phyloP scores from a whole-genome alignment of 2,329 filamentous ascomycete genomes.

The Beauveria medogensis region DNA sequence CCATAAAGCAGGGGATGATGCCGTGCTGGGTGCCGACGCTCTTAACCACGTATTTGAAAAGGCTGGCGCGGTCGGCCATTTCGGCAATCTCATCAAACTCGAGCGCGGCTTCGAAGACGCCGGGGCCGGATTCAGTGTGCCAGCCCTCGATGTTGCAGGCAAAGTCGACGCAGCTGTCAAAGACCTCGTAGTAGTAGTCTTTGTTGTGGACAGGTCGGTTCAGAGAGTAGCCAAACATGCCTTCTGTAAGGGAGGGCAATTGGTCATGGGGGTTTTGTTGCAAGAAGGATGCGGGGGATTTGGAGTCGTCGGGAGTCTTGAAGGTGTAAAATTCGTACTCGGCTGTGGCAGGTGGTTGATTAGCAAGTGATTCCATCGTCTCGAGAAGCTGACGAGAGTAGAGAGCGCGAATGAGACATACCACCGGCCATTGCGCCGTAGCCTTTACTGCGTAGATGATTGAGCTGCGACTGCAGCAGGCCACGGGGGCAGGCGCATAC shows the following conservation, averaged over 20 bases:
- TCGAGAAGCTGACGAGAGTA: neutral
- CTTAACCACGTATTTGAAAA: slow-evolving; percentile 96
- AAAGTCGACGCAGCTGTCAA: slow-evolving; percentile 71
- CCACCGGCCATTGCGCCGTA: slow-evolving; percentile 84
- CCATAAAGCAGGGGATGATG: slow-evolving; percentile 98
- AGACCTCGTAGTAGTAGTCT: slow-evolving; percentile 86
- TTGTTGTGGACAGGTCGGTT: slow-evolving; percentile 83
- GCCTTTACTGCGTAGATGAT: slow-evolving; percentile 59
- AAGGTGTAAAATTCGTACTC: slow-evolving; percentile 97
- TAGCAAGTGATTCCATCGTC: neutral
- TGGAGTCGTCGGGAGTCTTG: slow-evolving; percentile 52
- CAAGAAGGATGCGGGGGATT: slow-evolving; percentile 67
- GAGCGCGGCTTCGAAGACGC: slow-evolving; percentile 90
- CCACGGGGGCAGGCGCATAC: slow-evolving; percentile 74
- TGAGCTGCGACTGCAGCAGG: slow-evolving; percentile 59
- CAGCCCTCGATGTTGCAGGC: slow-evolving; percentile 81
- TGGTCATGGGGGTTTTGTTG: slow-evolving; percentile 61
- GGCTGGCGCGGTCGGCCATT: slow-evolving; percentile 84
- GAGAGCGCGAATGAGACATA: slow-evolving; percentile 33
- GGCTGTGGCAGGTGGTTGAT: slow-evolving; percentile 40
- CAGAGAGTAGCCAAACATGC: slow-evolving; percentile 93
- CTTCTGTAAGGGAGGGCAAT: slow-evolving; percentile 77
- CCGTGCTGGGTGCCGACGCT: slow-evolving; percentile 78
- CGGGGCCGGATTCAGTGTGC: slow-evolving; percentile 91
- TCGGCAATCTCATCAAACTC: slow-evolving; percentile 80